Evolutionary conservation across 1,284 basidiomycete species (phyloP).

Genomic region (Volvariella volvacea): DNA sequence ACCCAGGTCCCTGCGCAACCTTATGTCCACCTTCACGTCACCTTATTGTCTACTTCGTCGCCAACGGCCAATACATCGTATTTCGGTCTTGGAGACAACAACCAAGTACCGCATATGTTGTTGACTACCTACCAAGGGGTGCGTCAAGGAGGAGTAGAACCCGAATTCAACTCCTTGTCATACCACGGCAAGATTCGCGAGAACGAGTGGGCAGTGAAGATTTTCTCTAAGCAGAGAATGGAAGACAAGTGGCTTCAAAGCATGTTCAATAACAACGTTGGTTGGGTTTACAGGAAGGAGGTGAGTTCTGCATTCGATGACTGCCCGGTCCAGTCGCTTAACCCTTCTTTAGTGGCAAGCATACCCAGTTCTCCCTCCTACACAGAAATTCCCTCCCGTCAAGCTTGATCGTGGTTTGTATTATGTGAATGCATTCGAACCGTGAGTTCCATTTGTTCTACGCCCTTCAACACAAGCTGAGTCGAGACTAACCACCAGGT

Average conservation of each 20-base stretch:
- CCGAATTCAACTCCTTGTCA: conserved; percentile 86
- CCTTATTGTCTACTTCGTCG: conserved; percentile 77
- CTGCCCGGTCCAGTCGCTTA: not conserved
- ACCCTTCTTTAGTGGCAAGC: conserved; percentile 60
- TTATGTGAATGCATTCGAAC: conserved; percentile 88
- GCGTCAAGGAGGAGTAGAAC: conserved; percentile 43
- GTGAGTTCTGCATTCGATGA: conserved; percentile 27
- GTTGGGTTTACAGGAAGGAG: conserved; percentile 82
- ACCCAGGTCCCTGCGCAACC: conserved; percentile 56
- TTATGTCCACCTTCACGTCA: conserved; percentile 86
- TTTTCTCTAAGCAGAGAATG: conserved; percentile 72
- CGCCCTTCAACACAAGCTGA: conserved; percentile 9
- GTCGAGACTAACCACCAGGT: conserved; percentile 28
- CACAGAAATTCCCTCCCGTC: conserved; percentile 64
- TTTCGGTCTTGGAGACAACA: conserved; percentile 51
- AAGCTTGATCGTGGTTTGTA: conserved; percentile 73
- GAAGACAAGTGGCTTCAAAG: conserved; percentile 63
- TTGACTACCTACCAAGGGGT: conserved; percentile 66
- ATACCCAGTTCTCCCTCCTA: conserved; percentile 69
- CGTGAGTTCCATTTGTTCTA: conserved; percentile 35
- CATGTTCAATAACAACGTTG: conserved; percentile 62
- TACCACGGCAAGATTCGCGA: conserved; percentile 66
- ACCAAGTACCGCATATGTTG: conserved; percentile 57
- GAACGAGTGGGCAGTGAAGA: conserved; percentile 73
- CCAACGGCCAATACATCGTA: conserved; percentile 59